Evolutionary conservation across 192 early-diverging fungal species (phyloP).

Genomic region (Coemansia sp.): DNA sequence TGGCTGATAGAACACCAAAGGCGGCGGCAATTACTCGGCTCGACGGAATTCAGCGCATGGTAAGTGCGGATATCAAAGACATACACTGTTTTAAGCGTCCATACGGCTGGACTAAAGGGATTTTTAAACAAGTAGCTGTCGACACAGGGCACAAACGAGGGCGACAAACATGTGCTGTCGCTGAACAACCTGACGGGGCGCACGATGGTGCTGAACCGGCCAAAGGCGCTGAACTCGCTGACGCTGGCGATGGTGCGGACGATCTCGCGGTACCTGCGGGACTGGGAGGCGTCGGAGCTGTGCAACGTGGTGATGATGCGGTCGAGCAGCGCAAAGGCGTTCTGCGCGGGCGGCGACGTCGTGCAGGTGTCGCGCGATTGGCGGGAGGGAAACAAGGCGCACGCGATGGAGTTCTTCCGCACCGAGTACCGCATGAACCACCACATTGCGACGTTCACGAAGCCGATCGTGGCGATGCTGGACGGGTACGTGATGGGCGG

Average conservation of each 20-base stretch:
- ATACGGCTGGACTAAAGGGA: no score
- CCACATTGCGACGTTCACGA: slow-evolving; percentile 81
- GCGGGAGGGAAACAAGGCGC: slow-evolving; percentile 21
- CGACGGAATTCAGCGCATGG: slow-evolving; percentile 6
- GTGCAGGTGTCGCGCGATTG: slow-evolving; percentile 55
- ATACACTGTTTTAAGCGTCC: no score
- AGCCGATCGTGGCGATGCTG: slow-evolving; percentile 86
- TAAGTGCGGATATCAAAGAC: no score
- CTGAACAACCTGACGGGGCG: slow-evolving; percentile 50
- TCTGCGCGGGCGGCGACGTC: slow-evolving; percentile 92
- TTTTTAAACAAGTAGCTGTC: no score
- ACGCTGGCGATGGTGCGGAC: slow-evolving; percentile 79
- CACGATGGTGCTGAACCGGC: slow-evolving; percentile 74
- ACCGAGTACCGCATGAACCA: slow-evolving; percentile 94
- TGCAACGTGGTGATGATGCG: slow-evolving; percentile 88
- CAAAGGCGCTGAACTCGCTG: slow-evolving; percentile 81
- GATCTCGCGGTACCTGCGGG: slow-evolving; percentile 79
- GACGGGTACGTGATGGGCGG: slow-evolving; percentile 96
- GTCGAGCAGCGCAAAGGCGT: slow-evolving; percentile 68
- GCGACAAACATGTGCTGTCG: slow-evolving; percentile 37
- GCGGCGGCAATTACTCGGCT: neutral
- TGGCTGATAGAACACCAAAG: neutral
- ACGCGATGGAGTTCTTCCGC: slow-evolving; percentile 79
- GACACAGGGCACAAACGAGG: slow-evolving; percentile 13
- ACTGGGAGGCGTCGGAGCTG: slow-evolving; percentile 84